Percentiles rank a stretch among this genome's conserved stretches.
phyloP scores from a whole-genome alignment of 352 stramenopile species.

The Pythium brassicae region DNA sequence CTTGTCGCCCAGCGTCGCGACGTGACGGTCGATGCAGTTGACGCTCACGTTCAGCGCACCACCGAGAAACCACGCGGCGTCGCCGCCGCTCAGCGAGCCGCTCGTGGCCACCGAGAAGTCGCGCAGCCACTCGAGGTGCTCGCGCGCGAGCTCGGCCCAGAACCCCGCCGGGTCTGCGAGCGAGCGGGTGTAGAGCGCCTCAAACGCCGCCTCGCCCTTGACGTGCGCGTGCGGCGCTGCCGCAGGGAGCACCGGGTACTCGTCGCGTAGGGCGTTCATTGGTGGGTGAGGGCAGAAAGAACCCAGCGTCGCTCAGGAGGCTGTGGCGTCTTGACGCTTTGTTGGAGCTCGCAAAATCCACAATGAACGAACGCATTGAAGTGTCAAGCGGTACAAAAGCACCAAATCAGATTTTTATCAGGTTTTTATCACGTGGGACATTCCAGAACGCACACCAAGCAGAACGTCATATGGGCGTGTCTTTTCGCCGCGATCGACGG shows the following conservation, averaged over 20 bases:
- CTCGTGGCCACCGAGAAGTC: conserved; percentile 88
- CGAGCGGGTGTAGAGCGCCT: conserved; percentile 83
- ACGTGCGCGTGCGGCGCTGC: conserved; percentile 64
- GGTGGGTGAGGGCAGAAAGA: no score
- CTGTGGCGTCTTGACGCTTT: neutral
- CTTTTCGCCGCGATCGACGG: no score
- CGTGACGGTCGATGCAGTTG: conserved; percentile 96
- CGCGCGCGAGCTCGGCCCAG: conserved; percentile 88
- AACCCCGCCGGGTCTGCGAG: conserved; percentile 87
- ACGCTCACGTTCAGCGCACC: conserved; percentile 94
- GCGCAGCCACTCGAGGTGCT: conserved; percentile 92
- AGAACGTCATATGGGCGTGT: no score
- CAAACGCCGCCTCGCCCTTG: conserved; percentile 67
- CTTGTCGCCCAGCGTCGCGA: conserved; percentile 79
- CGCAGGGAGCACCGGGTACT: conserved; percentile 28
- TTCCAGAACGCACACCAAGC: no score
- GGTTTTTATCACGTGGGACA: no score
- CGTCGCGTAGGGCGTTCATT: neutral
- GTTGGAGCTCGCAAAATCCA: no score
- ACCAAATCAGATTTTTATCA: no score
- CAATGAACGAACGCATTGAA: no score
- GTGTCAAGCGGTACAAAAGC: no score
- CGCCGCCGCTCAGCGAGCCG: conserved; percentile 86
- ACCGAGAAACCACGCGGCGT: conserved; percentile 94
- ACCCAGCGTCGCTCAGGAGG: neutral